Percentiles rank a stretch among this genome's conserved stretches.
Evolutionary conservation across 192 early-diverging fungal species (phyloP).

Genomic region (Linnemannia exigua): DNA sequence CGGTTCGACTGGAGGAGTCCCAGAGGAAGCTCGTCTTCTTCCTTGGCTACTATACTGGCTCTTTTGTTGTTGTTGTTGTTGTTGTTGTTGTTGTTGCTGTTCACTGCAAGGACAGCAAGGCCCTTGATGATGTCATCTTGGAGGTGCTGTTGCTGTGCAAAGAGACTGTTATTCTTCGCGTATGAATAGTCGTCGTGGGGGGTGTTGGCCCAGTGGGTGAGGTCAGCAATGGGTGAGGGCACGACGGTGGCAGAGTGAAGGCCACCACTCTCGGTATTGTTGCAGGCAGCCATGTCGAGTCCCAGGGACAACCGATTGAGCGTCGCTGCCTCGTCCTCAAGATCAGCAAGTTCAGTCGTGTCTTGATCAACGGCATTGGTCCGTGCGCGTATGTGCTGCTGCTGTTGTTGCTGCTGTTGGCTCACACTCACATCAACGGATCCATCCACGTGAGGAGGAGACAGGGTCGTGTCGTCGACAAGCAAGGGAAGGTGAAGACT

Average conservation of each 20-base stretch:
- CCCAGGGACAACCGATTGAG: conserved; percentile 18
- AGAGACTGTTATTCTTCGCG: background rate
- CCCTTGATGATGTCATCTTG: background rate
- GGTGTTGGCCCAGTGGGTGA: background rate
- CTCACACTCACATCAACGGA: background rate
- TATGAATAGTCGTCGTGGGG: background rate
- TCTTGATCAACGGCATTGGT: background rate
- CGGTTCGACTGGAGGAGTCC: conserved; percentile 25
- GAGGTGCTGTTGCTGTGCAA: background rate
- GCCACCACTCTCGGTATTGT: background rate
- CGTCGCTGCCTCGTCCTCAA: conserved; percentile 12
- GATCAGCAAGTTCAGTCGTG: conserved; percentile 1
- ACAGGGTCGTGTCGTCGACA: conserved; percentile 3
- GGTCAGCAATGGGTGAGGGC: background rate
- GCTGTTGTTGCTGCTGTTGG: background rate
- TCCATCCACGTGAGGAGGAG: background rate
- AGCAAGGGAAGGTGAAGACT: conserved; percentile 18
- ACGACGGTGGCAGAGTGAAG: background rate
- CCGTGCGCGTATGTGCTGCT: background rate
- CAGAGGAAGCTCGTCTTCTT: conserved; percentile 38
- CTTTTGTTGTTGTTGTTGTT: too few relatives aligned
- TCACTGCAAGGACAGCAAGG: background rate
- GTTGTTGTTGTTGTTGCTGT: too few relatives aligned
- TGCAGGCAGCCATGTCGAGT: background rate
- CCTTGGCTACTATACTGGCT: background rate